phyloP scores from a whole-genome alignment of 495 filamentous ascomycete genomes.

The Mytilinidion resinicola region DNA sequence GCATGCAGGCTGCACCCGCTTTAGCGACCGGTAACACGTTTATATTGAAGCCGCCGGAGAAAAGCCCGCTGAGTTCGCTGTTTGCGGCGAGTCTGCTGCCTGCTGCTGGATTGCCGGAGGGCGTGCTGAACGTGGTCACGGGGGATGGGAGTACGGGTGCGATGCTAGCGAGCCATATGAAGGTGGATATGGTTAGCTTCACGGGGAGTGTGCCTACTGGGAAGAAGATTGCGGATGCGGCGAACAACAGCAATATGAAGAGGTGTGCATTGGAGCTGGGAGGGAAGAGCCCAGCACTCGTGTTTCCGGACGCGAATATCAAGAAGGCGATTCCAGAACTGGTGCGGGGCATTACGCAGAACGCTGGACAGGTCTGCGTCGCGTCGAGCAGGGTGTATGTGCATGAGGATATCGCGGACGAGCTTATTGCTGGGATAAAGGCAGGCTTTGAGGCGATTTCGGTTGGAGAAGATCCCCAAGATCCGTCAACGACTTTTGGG shows the following conservation, averaged over 20 bases:
- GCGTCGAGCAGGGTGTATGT: conserved; percentile 61
- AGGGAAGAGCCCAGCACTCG: conserved; percentile 65
- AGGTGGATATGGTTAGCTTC: conserved; percentile 70
- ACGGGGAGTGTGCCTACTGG: conserved; percentile 71
- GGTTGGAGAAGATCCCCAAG: conserved; percentile 54
- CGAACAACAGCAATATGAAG: conserved; percentile 61
- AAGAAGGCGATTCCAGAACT: conserved; percentile 65
- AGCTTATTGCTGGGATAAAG: conserved; percentile 60
- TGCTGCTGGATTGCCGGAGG: conserved; percentile 63
- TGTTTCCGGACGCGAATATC: conserved; percentile 62
- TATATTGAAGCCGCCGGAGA: conserved; percentile 77
- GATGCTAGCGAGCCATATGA: conserved; percentile 57
- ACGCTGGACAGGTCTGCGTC: conserved; percentile 72
- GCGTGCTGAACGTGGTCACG: conserved; percentile 73
- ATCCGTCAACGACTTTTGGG: conserved; percentile 64
- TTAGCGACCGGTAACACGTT: conserved; percentile 79
- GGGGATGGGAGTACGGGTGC: conserved; percentile 63
- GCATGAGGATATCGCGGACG: not conserved
- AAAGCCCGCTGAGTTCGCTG: conserved; percentile 63
- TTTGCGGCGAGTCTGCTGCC: conserved; percentile 60
- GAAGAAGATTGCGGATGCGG: conserved; percentile 60
- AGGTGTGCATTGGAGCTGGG: conserved; percentile 77
- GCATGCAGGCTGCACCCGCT: conserved; percentile 65
- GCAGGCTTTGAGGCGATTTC: conserved; percentile 58
- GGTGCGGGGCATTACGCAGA: conserved; percentile 81